Evolutionary conservation across 306 rosid genomes (phyloP), one percentile per base, ranked within the genome.

Genomic region (Parietaria judaica): DNA sequence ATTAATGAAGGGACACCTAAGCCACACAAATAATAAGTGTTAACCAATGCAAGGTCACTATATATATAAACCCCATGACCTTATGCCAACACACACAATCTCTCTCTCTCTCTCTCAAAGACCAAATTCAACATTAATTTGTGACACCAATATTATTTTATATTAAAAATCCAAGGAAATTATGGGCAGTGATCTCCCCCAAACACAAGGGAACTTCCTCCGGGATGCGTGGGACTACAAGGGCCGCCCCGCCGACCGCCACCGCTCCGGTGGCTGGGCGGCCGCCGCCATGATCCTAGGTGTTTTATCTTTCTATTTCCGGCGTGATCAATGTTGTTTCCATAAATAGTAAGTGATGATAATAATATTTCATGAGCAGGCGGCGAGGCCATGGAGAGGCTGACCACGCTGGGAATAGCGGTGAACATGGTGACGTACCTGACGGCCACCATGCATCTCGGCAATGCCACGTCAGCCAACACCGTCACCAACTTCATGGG

Each of bases 201-300:
- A 78, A 51, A 71, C 79, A 14, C 83, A 72, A 17, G 79, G 71
- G 23, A 79, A 83, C 71, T 64, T 79, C 51, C 54, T 91, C 58
- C 60, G 76, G 4, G 98, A 92, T 88, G 96, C 96, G 11, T 70
- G 81, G 66, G 96, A 88, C 68, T 88, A 77, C 75, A 82, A 80
- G 54, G 98, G 96, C 52, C 70, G 70, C 17, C 88, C 89, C 0
- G 86, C 98, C 5, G 78, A 80, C 44, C 51, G 86, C 63, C 61
- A 78, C 45, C 77, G 63, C 55, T 79, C 96, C 58, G 98, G 98
- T 14, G 80, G 96, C 6, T 92, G 95, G 98, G 37, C 70, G 0
- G 75, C 98, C 0, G 90, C 98, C 3, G 85, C 92, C 70, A 86
- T 83, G 96, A 92, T 92, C 70, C 66, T 91, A 61, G 96, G 90